Evolutionary conservation across 768 basidiomycete genomes (phyloP), one percentile per base, ranked within the genome.

Genomic region (Xerocomellus intermedius): DNA sequence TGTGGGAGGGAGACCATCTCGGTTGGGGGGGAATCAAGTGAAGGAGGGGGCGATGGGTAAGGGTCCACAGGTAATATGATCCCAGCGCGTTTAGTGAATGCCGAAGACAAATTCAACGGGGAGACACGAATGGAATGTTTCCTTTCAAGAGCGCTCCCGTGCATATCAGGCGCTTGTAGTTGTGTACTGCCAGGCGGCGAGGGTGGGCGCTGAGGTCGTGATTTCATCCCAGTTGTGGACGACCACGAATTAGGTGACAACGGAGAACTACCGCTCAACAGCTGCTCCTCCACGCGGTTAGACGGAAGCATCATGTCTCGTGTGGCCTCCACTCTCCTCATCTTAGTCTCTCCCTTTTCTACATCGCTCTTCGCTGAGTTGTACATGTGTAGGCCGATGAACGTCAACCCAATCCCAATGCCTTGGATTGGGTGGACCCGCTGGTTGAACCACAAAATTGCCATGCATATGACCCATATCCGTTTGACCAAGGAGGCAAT

Each of bases 401-500:
- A 98, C 0, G 97, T 97, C 74, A 97, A 69, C 19, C 76, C 76
- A 65, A 99, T 99, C n/a, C 97, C 97, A 46, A 90, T 66, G 5
- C 81, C 94, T 72, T 98, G 94, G 19, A 97, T 65, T 10, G 82
- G 83, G 56, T 95, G 89, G 17, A 98, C 83, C 35, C 79, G 68
- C 74, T 98, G 96, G 52, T 81, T 86, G 76, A 98, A 98, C 96
- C 96, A 99, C 48, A 94, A 77, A 67, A 99, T 91, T 19, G 97
- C 97, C 64, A 98, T 89, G 75, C 94, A 95, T 66, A 99, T 99
- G 65, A 99, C 97, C 43, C 87, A 94, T 52, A 99, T 94, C 24
- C 97, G 93, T 73, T 99, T 99, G 76, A 98, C 85, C 65, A 99
- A 84, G 4, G 94, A 97, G 3, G 97, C 97, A 70, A 99, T 98